Conservation (phyloP, 2,329 filamentous ascomycete genomes). For the Trichoderma semiorbis region DNA sequence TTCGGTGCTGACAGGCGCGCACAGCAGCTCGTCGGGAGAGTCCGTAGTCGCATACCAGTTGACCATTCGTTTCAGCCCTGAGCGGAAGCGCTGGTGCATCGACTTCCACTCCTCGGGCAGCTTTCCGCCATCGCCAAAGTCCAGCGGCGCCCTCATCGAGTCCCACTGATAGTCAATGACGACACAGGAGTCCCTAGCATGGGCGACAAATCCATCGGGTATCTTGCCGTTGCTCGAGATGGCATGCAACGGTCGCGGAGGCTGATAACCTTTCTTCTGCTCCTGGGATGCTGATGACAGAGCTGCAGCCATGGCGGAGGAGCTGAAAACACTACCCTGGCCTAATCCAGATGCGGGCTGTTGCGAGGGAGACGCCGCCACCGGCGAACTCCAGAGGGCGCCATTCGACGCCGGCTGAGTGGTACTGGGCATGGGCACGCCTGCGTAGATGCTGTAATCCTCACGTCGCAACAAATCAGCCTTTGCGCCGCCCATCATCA, state of each 20-base stretch:
- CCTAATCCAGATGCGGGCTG: slow-evolving; percentile 26
- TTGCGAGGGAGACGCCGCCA: slow-evolving; percentile 23
- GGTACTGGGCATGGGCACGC: slow-evolving; percentile 20
- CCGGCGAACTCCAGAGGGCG: slow-evolving; percentile 35
- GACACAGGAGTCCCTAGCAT: slow-evolving; percentile 82
- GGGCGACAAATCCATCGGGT: slow-evolving; percentile 81
- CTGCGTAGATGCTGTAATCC: slow-evolving; percentile 55
- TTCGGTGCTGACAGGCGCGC: slow-evolving; percentile 32
- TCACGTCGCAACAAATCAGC: slow-evolving; percentile 77
- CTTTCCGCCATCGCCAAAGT: slow-evolving; percentile 84
- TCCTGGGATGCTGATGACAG: slow-evolving; percentile 30
- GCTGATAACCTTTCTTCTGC: slow-evolving; percentile 56
- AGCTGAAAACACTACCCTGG: slow-evolving; percentile 24
- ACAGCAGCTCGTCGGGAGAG: slow-evolving; percentile 49
- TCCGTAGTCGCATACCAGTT: slow-evolving; percentile 71
- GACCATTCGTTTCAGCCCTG: slow-evolving; percentile 73
- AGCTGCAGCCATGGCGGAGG: slow-evolving; percentile 34
- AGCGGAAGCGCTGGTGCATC: slow-evolving; percentile 89
- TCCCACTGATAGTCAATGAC: slow-evolving; percentile 96
- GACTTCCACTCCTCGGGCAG: slow-evolving; percentile 92
- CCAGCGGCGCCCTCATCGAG: slow-evolving; percentile 71
- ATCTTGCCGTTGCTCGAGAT: slow-evolving; percentile 77
- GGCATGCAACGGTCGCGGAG: slow-evolving; percentile 79
- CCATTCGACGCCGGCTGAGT: slow-evolving; percentile 15
- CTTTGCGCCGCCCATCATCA: slow-evolving; percentile 88